Base-by-base conservation (phyloP, 495 filamentous ascomycete species). In the Neurospora sp. region DNA sequence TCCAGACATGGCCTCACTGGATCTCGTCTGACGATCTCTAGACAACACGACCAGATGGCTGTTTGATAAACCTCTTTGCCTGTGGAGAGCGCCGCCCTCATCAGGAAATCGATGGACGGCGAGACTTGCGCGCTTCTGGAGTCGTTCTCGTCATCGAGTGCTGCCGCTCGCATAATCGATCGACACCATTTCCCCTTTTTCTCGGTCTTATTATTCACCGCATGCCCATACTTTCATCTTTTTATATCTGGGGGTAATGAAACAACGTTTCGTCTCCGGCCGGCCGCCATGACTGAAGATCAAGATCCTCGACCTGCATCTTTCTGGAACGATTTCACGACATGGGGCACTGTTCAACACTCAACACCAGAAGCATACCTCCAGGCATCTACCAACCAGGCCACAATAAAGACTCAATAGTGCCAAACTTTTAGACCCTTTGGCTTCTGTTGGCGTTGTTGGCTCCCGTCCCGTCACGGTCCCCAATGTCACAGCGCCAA, bases 21-120 rank as follows among this genome's bases (percentile, higher is more conserved):
- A 73, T 73, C 70, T 77, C 20, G 54, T 66, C 35, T 27, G 66
- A 60, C 70, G 70, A 72, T 72, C 46, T 74, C 73, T 74, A 8
- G 6, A 62, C 23, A 62, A 62, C 27, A 35, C 54, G 54, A 62
- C 23, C 23, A 8, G 54, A 7, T 6, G 54, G 12, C 54, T 62
- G 54, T 62, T 62, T 62, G 54, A 62, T 62, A 62, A 9, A 31
- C 54, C 23, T 62, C 23, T 31, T 31, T 16, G 54, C 12, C 12
- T 62, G 23, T 62, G 54, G 54, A 62, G 54, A 35, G 54, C 54
- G 23, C 20, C 12, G 5, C 20, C 23, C 54, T 62, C 54, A 16
- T 31, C 23, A 62, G 23, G 54, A 31, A 62, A 62, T 62, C 54
- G 23, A 62, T 31, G 12, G 12, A 62, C 54, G 54, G 54, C 54